Conservation (phyloP, 2,329 filamentous ascomycete genomes). For the Falciphora oryzae region DNA sequence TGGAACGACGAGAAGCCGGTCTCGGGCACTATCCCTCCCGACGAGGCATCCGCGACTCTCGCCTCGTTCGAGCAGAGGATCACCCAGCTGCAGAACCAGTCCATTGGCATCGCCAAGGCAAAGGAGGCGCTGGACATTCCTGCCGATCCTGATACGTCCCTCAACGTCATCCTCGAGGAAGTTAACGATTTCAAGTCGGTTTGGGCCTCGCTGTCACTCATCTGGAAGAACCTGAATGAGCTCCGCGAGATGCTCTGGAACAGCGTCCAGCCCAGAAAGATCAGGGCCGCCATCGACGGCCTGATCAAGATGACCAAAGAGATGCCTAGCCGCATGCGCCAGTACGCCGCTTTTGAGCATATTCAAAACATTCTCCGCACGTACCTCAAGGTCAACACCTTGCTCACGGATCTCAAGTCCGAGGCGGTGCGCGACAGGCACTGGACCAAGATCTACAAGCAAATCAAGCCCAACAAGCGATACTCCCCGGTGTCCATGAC, state of each 20-base stretch:
- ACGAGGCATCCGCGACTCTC: slow-evolving; percentile 78
- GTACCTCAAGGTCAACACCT: slow-evolving; percentile 82
- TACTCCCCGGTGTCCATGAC: slow-evolving; percentile 94
- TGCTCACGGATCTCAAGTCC: slow-evolving; percentile 87
- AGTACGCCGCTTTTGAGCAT: slow-evolving; percentile 99
- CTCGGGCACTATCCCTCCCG: slow-evolving; percentile 86
- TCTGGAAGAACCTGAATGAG: slow-evolving; percentile 95
- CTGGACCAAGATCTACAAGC: slow-evolving; percentile 97
- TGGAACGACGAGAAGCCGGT: slow-evolving; percentile 98
- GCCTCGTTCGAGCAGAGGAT: slow-evolving; percentile 79
- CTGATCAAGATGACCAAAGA: slow-evolving; percentile 98
- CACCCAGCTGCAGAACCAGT: slow-evolving; percentile 77
- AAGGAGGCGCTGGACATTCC: slow-evolving; percentile 95
- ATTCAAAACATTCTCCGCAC: slow-evolving; percentile 87
- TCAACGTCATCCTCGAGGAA: slow-evolving; percentile 85
- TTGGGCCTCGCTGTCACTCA: slow-evolving; percentile 90
- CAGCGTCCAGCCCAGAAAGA: slow-evolving; percentile 89
- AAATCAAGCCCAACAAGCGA: slow-evolving; percentile 83
- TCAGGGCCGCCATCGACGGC: slow-evolving; percentile 81
- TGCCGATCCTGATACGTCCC: slow-evolving; percentile 69
- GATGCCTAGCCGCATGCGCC: slow-evolving; percentile 97
- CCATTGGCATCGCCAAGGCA: slow-evolving; percentile 89
- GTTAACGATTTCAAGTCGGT: slow-evolving; percentile 99
- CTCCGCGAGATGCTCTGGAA: slow-evolving; percentile 91
- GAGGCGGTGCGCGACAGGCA: slow-evolving; percentile 95